Evolutionary conservation across 768 basidiomycete genomes (phyloP).

Genomic region (Boletus sp.): DNA sequence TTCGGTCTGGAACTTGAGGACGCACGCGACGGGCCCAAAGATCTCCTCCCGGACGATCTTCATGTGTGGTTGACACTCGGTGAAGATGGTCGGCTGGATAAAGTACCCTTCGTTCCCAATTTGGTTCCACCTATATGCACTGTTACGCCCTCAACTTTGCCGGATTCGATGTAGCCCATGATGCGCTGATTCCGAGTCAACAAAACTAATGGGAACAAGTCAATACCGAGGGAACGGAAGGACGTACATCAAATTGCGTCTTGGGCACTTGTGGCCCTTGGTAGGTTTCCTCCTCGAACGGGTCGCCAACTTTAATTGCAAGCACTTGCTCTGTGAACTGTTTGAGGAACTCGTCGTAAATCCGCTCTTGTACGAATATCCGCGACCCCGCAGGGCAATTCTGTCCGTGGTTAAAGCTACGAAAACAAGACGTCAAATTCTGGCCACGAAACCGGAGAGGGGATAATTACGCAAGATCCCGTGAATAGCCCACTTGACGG

Average conservation of each 20-base stretch:
- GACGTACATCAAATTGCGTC: slow-evolving; percentile 5
- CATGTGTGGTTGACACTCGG: slow-evolving; percentile 6
- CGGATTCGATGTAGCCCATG: slow-evolving; percentile 13
- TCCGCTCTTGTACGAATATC: slow-evolving; percentile 9
- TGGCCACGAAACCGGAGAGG: neutral
- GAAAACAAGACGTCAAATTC: neutral
- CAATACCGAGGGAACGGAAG: too few species aligned
- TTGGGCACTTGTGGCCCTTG: slow-evolving; percentile 14
- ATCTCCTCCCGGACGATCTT: slow-evolving; percentile 13
- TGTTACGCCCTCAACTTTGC: slow-evolving; percentile 3
- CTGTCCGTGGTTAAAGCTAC: slow-evolving; percentile 11
- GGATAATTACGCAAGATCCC: slow-evolving; percentile 5
- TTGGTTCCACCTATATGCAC: neutral
- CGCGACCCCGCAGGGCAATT: slow-evolving; percentile 11
- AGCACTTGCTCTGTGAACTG: slow-evolving; percentile 6
- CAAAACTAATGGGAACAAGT: neutral
- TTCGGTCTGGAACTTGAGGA: slow-evolving; percentile 8
- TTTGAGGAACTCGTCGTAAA: slow-evolving; percentile 4
- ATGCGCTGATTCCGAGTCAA: neutral
- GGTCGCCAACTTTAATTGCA: slow-evolving; percentile 8
- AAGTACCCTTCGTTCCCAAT: slow-evolving; percentile 9
- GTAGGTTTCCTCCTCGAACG: slow-evolving; percentile 3
- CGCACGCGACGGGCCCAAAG: slow-evolving; percentile 11
- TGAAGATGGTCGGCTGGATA: slow-evolving; percentile 13
- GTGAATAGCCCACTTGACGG: slow-evolving; percentile 9